Evolutionary conservation across 225 moss, liverwort and hornwort genomes (phyloP).

Genomic region (Takakia lepidozioides): DNA sequence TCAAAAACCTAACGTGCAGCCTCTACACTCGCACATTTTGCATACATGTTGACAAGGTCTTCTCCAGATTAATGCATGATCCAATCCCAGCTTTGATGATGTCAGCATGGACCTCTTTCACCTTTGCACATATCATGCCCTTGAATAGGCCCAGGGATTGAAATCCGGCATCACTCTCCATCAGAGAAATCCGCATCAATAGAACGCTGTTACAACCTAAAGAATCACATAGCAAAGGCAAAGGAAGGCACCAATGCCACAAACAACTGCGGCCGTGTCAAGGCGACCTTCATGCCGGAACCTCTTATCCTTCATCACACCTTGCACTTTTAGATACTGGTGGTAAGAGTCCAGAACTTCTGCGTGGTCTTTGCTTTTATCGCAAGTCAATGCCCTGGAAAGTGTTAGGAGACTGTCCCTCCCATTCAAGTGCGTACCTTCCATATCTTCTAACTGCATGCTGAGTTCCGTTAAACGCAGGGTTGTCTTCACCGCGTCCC

Average conservation of each 20-base stretch:
- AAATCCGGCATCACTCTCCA: no score
- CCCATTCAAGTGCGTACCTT: constrained; percentile 53
- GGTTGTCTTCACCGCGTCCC: constrained; percentile 19
- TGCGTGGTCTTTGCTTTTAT: constrained; percentile 35
- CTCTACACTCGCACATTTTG: no score
- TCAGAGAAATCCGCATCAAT: no score
- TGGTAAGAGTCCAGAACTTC: constrained; percentile 44
- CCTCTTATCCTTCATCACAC: constrained; percentile 39
- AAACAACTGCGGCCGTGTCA: constrained; percentile 38
- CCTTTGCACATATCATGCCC: no score
- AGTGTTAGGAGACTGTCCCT: constrained; percentile 48
- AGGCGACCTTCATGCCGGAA: constrained; percentile 37
- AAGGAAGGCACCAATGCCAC: constrained; percentile 33
- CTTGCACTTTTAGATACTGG: constrained; percentile 38
- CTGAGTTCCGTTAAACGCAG: constrained; percentile 60
- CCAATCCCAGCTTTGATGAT: no score
- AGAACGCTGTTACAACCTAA: no score
- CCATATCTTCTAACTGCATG: constrained; percentile 49
- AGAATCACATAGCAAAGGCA: no score
- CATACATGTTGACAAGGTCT: no score
- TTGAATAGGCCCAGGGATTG: no score
- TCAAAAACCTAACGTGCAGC: no score
- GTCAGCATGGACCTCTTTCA: no score
- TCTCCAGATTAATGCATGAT: no score
- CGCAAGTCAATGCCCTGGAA: constrained; percentile 29